phyloP scores from a whole-genome alignment of 2,329 filamentous ascomycete genomes.

The Xylariales sp. region DNA sequence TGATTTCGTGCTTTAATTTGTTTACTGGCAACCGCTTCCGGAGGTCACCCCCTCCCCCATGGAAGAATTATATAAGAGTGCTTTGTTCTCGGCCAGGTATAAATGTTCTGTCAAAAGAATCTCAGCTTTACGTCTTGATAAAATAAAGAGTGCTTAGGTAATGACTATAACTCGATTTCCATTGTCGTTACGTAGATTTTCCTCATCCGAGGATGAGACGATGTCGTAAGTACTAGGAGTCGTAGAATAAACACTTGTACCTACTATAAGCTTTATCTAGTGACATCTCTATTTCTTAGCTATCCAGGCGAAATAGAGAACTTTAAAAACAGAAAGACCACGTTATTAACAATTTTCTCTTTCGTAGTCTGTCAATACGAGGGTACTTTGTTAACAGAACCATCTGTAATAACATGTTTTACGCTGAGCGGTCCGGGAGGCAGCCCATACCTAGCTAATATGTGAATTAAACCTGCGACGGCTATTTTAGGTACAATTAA shows the following conservation, averaged over 20 bases:
- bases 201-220: background rate
- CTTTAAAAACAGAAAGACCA: too few relatives aligned
- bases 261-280: too few relatives aligned
- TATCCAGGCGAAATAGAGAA: too few relatives aligned
- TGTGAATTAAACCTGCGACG: too few relatives aligned
- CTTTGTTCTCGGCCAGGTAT: constrained; percentile 6
- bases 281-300: background rate
- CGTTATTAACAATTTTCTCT: too few relatives aligned
- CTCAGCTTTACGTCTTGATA: background rate
- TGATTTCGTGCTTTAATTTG: constrained; percentile 5
- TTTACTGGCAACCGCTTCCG: constrained; percentile 2
- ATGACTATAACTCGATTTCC: background rate
- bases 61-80: background rate
- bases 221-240: background rate
- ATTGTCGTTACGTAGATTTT: background rate
- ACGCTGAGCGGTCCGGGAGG: too few relatives aligned
- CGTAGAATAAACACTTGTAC: too few relatives aligned
- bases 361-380: too few relatives aligned
- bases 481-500: too few relatives aligned
- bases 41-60: background rate
- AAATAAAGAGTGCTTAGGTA: background rate
- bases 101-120: constrained; percentile 14
- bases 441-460: too few relatives aligned
- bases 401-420: too few relatives aligned
- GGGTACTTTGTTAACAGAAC: too few relatives aligned